Percentiles rank a stretch among this genome's conserved stretches.
These are phyloP conservation scores for Rubus parviflorus DNA, from an alignment of 306 rosid species.

Conservation along the genomic window DNA sequence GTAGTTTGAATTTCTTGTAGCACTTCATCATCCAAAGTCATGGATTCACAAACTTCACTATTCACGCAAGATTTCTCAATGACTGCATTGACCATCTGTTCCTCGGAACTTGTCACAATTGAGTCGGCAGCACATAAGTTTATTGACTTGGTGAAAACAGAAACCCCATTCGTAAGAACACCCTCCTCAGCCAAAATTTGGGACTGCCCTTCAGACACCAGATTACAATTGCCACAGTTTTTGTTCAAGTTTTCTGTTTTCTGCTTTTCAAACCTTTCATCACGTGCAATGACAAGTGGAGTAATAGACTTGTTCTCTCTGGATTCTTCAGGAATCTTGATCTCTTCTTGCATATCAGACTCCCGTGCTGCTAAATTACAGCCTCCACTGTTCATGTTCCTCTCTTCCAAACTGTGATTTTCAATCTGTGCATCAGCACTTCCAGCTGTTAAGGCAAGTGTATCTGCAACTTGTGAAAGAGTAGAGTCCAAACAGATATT, in stretches of 20 bases:
- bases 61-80: constrained; percentile 28
- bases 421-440: constrained; percentile 33
- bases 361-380: constrained; percentile 19
- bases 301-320: constrained; percentile 29
- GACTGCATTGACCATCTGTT: constrained; percentile 22
- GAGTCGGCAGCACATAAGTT: constrained; percentile 7
- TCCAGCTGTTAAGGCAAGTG: constrained; percentile 24
- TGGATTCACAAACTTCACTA: constrained; percentile 24
- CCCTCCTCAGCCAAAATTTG: constrained; percentile 24
- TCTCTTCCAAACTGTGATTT: constrained; percentile 32
- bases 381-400: constrained; percentile 27
- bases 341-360: constrained; percentile 35
- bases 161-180: constrained; percentile 13
- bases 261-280: constrained; percentile 30
- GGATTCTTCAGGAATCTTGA: constrained; percentile 27
- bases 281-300: constrained; percentile 30
- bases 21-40: constrained; percentile 28
- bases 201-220: constrained; percentile 38
- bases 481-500: constrained; percentile 23
- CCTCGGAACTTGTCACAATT: constrained; percentile 13
- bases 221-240: constrained; percentile 23
- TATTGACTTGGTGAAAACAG: constrained; percentile 20
- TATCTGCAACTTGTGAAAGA: constrained; percentile 31
- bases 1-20: constrained; percentile 36
- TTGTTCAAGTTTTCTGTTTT: constrained; percentile 20